These are phyloP conservation scores for Spergularia marina DNA, from an alignment of 148 eudicot species.

Conservation along the genomic window DNA sequence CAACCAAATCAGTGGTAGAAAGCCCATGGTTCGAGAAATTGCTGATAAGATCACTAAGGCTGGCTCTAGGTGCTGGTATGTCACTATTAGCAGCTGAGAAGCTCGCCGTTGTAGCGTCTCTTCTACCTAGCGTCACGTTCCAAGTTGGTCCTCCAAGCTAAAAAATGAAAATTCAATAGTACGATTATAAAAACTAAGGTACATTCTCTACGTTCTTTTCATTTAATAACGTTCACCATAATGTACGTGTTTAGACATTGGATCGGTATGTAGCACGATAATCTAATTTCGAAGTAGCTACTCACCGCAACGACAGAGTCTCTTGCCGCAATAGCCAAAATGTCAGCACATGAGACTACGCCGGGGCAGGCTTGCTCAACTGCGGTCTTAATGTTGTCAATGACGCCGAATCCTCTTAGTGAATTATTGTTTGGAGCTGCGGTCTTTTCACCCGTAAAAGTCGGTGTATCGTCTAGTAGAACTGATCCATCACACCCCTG, in stretches of 20 bases:
- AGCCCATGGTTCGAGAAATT: constrained; percentile 51
- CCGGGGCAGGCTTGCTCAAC: constrained; percentile 79
- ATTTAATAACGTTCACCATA: background rate
- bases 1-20: constrained; percentile 52
- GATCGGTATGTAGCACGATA: too few species aligned
- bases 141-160: constrained; percentile 71
- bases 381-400: constrained; percentile 65
- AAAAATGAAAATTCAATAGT: too few species aligned
- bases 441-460: constrained; percentile 56
- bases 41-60: constrained; percentile 38
- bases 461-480: constrained; percentile 66
- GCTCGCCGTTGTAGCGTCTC: constrained; percentile 59
- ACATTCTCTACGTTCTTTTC: too few species aligned
- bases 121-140: constrained; percentile 54
- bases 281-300: background rate
- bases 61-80: constrained; percentile 49
- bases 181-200: too few species aligned
- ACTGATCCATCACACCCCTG: constrained; percentile 52
- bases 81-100: constrained; percentile 48
- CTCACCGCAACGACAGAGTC: constrained; percentile 73
- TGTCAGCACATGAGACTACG: constrained; percentile 82
- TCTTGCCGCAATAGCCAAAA: constrained; percentile 66
- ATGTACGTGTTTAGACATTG: too few species aligned
- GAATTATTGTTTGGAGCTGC: constrained; percentile 65
- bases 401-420: constrained; percentile 66